Evolutionary conservation across 208 protist genomes (phyloP).

Genomic region (Lotmaria passim): DNA sequence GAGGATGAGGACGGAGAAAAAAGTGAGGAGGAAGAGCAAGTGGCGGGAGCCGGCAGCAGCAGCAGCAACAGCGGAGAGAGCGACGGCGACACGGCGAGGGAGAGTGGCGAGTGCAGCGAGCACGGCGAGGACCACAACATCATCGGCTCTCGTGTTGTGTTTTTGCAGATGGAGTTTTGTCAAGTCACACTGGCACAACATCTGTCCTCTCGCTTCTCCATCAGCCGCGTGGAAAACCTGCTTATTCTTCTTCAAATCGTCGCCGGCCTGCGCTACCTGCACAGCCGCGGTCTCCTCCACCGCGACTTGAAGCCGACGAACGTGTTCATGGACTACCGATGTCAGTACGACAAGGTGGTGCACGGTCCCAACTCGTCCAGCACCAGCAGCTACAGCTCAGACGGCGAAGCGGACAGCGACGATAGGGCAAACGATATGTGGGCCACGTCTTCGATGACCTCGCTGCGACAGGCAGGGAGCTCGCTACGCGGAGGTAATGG

Average conservation of each 20-base stretch:
- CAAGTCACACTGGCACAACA: slow-evolving; percentile 75
- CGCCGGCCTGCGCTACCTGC: slow-evolving; percentile 69
- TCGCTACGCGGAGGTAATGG: no score
- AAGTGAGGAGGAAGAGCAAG: slow-evolving; percentile 1
- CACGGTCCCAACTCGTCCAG: slow-evolving; percentile 18
- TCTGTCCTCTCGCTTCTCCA: slow-evolving; percentile 43
- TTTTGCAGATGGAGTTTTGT: slow-evolving; percentile 90
- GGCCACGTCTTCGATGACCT: neutral
- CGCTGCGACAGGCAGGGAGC: neutral
- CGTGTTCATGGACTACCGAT: slow-evolving; percentile 84
- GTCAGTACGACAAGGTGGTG: slow-evolving; percentile 44
- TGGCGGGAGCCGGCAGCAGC: no score
- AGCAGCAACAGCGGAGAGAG: no score
- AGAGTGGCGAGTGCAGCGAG: neutral
- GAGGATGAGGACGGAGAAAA: slow-evolving; percentile 28
- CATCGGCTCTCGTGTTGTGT: slow-evolving; percentile 65
- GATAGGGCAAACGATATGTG: neutral
- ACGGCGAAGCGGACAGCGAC: neutral
- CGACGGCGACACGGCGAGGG: neutral
- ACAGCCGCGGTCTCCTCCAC: slow-evolving; percentile 69
- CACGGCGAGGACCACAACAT: slow-evolving; percentile 22
- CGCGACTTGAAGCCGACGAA: slow-evolving; percentile 90
- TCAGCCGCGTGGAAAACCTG: slow-evolving; percentile 81
- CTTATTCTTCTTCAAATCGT: slow-evolving; percentile 76
- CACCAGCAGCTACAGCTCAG: slow-evolving; percentile 10